These are phyloP conservation scores for Aphanomyces astaci DNA, from an alignment of 352 stramenopile genomes.

Conservation along the genomic window DNA sequence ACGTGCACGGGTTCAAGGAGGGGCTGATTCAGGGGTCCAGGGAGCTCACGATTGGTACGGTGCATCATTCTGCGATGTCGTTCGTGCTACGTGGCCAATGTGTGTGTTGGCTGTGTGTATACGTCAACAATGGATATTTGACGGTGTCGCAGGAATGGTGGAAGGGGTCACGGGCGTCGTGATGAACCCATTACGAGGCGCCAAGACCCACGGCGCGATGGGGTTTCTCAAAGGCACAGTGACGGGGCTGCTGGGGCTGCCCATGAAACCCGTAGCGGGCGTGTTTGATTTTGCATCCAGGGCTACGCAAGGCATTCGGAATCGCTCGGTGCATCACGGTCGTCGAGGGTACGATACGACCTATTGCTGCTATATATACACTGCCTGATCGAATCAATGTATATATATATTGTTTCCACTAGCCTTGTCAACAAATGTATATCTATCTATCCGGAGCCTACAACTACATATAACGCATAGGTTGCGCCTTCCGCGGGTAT, in stretches of 20 bases:
- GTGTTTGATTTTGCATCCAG: constrained; percentile 88
- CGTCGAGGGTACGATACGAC: constrained; percentile 51
- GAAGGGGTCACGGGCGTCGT: constrained; percentile 78
- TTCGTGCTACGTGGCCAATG: too few relatives aligned
- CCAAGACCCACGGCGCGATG: constrained; percentile 65
- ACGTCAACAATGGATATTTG: too few relatives aligned
- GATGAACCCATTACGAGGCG: constrained; percentile 72
- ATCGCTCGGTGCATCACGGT: constrained; percentile 70
- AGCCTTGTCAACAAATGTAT: too few relatives aligned
- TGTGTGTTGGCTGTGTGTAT: too few relatives aligned
- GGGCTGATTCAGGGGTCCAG: constrained; percentile 77
- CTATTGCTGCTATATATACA: too few relatives aligned
- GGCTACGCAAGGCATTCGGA: constrained; percentile 76
- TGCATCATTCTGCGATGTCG: not conserved
- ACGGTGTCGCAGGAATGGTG: constrained; percentile 5
- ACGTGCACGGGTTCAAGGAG: constrained; percentile 72
- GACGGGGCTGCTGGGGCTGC: constrained; percentile 78
- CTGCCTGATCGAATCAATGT: too few relatives aligned
- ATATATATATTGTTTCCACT: too few relatives aligned
- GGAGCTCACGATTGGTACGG: constrained; percentile 63
- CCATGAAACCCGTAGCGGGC: constrained; percentile 77
- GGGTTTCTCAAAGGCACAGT: constrained; percentile 82
- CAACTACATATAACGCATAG: too few relatives aligned
- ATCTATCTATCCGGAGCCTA: too few relatives aligned
- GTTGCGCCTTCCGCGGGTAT: constrained; percentile 72